These are phyloP conservation scores for Phytophthora melonis DNA, from an alignment of 352 stramenopile species.

Conservation along the genomic window DNA sequence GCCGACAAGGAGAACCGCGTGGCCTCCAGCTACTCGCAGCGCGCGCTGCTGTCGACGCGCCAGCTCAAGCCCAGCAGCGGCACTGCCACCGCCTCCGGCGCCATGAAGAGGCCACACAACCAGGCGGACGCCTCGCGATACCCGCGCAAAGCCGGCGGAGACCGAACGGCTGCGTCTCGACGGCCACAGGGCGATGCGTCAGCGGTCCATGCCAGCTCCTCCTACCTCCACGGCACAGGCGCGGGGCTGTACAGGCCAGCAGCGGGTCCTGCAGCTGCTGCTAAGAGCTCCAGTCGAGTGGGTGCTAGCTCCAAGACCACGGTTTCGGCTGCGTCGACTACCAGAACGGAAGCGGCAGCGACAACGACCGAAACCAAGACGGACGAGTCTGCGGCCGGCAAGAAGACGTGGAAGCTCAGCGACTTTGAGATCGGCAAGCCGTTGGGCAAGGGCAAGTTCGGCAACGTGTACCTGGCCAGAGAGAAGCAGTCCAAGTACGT, in stretches of 20 bases:
- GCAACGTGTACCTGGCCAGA: slow-evolving; percentile 98
- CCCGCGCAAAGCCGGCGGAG: slow-evolving; percentile 41
- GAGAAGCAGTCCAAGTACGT: slow-evolving; percentile 99
- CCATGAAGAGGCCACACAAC: slow-evolving; percentile 47
- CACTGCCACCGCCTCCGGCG: neutral
- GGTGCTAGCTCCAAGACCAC: neutral
- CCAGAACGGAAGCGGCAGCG: neutral
- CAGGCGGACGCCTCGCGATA: slow-evolving; percentile 36
- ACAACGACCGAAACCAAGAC: neutral
- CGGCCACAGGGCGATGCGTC: slow-evolving; percentile 28
- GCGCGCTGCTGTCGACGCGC: slow-evolving; percentile 28
- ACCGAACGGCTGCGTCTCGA: slow-evolving; percentile 25
- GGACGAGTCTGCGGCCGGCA: slow-evolving; percentile 1
- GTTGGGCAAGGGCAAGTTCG: slow-evolving; percentile 98
- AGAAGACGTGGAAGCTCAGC: slow-evolving; percentile 92
- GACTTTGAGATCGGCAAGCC: slow-evolving; percentile 99
- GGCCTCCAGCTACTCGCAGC: neutral
- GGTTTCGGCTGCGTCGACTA: neutral
- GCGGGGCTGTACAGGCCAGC: slow-evolving; percentile 17
- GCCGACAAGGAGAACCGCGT: slow-evolving; percentile 74
- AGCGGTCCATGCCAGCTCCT: slow-evolving; percentile 32
- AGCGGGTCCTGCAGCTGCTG: neutral
- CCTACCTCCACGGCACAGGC: slow-evolving; percentile 23
- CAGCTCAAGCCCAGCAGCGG: slow-evolving; percentile 22
- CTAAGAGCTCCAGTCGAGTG: neutral